Evolutionary conservation across 2,329 filamentous ascomycete species (phyloP).

Genomic region (Echinosphaeria canescens): DNA sequence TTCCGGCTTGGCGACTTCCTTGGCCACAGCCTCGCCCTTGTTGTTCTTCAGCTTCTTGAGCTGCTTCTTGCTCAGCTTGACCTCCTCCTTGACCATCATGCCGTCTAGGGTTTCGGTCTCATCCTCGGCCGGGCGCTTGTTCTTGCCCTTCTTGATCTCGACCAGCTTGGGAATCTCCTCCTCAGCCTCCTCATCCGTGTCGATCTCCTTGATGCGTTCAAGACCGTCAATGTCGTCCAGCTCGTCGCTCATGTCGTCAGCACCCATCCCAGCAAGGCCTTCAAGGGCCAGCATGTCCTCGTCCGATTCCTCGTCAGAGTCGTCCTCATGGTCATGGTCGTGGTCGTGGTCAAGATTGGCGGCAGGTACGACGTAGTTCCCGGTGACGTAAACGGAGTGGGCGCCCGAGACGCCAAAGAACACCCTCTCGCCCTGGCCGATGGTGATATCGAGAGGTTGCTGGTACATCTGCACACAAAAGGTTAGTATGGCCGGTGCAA

Average conservation of each 20-base stretch:
- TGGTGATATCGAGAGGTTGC: conserved; percentile 82
- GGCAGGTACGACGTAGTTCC: conserved; percentile 74
- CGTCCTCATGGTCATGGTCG: conserved; percentile 42
- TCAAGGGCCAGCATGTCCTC: no score
- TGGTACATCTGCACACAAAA: conserved; percentile 90
- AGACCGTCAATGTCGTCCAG: conserved; percentile 61
- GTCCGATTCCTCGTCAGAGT: conserved; percentile 9
- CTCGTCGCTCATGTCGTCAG: conserved; percentile 55
- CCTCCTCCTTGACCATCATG: conserved; percentile 61
- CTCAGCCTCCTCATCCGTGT: conserved; percentile 62
- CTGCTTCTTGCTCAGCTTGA: conserved; percentile 86
- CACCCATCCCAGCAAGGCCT: no score
- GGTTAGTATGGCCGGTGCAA: no score
- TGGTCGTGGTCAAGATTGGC: conserved; percentile 42
- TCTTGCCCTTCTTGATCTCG: conserved; percentile 51
- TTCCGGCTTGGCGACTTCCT: conserved; percentile 37
- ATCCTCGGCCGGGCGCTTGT: conserved; percentile 76
- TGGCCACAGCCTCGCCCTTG: conserved; percentile 63
- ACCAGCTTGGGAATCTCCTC: conserved; percentile 47
- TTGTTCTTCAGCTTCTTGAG: conserved; percentile 98
- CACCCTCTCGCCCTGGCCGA: conserved; percentile 71
- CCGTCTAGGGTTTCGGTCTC: conserved; percentile 53
- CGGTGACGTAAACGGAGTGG: conserved; percentile 79
- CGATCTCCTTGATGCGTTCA: conserved; percentile 57
- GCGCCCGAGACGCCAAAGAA: conserved; percentile 86